phyloP scores from a whole-genome alignment of 1,284 basidiomycete species.

The Polyporus tsugae region DNA sequence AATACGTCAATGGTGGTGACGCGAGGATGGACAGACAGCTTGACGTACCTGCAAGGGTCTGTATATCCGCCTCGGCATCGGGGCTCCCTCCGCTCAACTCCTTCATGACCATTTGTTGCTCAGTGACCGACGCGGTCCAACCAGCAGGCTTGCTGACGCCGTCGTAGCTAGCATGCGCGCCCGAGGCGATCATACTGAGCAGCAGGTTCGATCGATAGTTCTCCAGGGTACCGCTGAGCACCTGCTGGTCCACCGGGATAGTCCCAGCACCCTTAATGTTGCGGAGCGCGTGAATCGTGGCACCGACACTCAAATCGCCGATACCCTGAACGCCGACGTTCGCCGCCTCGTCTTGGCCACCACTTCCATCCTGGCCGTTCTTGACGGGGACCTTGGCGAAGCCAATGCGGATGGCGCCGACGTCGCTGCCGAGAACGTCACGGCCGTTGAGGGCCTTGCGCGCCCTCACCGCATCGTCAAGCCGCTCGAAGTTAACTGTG shows the following conservation, averaged over 20 bases:
- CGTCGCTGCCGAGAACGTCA: slow-evolving; percentile 94
- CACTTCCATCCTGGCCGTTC: slow-evolving; percentile 73
- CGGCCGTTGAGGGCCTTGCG: slow-evolving; percentile 94
- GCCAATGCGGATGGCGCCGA: slow-evolving; percentile 95
- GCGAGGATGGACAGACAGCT: slow-evolving; percentile 1
- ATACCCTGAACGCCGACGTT: slow-evolving; percentile 78
- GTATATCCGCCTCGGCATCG: slow-evolving; percentile 85
- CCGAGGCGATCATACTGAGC: slow-evolving; percentile 88
- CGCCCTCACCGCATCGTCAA: slow-evolving; percentile 95
- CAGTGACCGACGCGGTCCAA: slow-evolving; percentile 75
- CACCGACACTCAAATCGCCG: slow-evolving; percentile 83
- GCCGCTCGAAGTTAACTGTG: slow-evolving; percentile 93
- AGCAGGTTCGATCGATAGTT: slow-evolving; percentile 94
- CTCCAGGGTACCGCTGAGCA: slow-evolving; percentile 89
- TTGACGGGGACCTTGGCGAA: slow-evolving; percentile 96
- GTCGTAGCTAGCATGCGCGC: slow-evolving; percentile 77
- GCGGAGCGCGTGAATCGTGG: slow-evolving; percentile 85
- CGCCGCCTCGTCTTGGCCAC: slow-evolving; percentile 66
- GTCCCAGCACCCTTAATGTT: slow-evolving; percentile 88
- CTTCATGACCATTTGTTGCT: slow-evolving; percentile 96
- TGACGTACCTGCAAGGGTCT: slow-evolving; percentile 80
- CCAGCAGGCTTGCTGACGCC: slow-evolving; percentile 65
- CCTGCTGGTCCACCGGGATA: slow-evolving; percentile 90
- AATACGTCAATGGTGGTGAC: slow-evolving; percentile 21
- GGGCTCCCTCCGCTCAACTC: slow-evolving; percentile 83